phyloP scores from a whole-genome alignment of 148 eudicot species.

The Rhododendron simsii region DNA sequence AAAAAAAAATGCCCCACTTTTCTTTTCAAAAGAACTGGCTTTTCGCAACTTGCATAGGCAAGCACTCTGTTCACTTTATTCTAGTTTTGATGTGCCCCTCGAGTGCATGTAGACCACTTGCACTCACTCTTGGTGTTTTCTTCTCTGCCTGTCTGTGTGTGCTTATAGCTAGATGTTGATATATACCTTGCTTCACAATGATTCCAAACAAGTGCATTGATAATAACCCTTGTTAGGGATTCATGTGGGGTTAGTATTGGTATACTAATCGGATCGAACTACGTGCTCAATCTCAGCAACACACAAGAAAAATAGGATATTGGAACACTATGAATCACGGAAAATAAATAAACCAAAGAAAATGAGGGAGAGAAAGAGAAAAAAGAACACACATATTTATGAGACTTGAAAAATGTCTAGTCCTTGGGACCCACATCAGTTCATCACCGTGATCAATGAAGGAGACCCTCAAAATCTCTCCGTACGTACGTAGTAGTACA shows the following conservation, averaged over 20 bases:
- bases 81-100: constrained; percentile 22
- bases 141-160: not conserved
- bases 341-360: not conserved
- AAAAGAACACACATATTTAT: not conserved
- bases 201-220: not conserved
- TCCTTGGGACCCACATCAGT: not conserved
- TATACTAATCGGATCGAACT: not conserved
- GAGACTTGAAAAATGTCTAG: not conserved
- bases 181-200: constrained; percentile 22
- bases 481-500: too few species aligned
- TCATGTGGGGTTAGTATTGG: not conserved
- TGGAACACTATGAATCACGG: not conserved
- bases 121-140: not conserved
- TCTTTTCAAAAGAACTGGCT: constrained; percentile 18
- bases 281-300: not conserved
- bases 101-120: constrained; percentile 16
- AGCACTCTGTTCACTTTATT: constrained; percentile 32
- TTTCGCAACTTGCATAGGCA: constrained; percentile 30
- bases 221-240: not conserved
- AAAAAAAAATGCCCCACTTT: constrained; percentile 33
- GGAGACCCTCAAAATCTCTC: too few species aligned
- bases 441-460: too few species aligned
- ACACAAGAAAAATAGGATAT: too few species aligned
- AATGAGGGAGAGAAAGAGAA: not conserved
- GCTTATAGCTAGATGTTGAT: constrained; percentile 15